Percentiles rank a stretch among this genome's conserved stretches.
These are phyloP conservation scores for Yamadazyma sp. DNA, from an alignment of 1,139 yeast species.

Conservation along the genomic window DNA sequence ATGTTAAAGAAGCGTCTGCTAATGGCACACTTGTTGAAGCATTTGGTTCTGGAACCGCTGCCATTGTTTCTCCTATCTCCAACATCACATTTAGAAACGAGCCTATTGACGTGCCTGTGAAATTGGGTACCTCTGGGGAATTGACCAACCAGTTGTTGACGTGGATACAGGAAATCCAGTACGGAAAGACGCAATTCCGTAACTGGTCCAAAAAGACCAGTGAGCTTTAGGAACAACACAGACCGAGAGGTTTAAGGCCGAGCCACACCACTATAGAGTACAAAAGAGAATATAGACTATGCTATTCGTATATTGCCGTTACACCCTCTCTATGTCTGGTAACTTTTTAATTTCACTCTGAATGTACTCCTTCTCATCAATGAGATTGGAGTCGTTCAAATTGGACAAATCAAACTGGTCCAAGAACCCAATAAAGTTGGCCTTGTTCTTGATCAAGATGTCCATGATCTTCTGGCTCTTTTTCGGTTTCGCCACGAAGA, in stretches of 20 bases:
- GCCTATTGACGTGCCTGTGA: conserved; percentile 71
- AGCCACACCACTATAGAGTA: too few species aligned
- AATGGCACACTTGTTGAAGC: conserved; percentile 90
- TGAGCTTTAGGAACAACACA: conserved; percentile 11
- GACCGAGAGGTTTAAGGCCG: too few species aligned
- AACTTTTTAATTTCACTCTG: conserved; percentile 70
- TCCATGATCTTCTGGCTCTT: conserved; percentile 79
- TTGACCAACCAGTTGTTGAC: conserved; percentile 71
- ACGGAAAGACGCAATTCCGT: conserved; percentile 74
- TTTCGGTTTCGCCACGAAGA: conserved; percentile 91
- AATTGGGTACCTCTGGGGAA: conserved; percentile 80
- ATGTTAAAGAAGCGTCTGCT: conserved; percentile 72
- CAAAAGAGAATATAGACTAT: too few species aligned
- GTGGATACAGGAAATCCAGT: conserved; percentile 89
- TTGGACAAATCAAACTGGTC: conserved; percentile 63
- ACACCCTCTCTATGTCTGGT: conserved; percentile 42
- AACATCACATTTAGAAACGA: conserved; percentile 78
- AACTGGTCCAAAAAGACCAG: conserved; percentile 55
- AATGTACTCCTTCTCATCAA: conserved; percentile 81
- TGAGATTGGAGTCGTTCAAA: conserved; percentile 64
- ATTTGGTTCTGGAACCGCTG: conserved; percentile 97
- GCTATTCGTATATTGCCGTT: not conserved
- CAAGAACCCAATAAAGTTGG: conserved; percentile 69
- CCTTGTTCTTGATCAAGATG: conserved; percentile 78
- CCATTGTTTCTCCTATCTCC: conserved; percentile 90